A percentile compares a stretch with the other conserved stretches of the same genome.
Conservation (phyloP, 164 flowering plant genomes). For the Liriodendron chinense region DNA sequence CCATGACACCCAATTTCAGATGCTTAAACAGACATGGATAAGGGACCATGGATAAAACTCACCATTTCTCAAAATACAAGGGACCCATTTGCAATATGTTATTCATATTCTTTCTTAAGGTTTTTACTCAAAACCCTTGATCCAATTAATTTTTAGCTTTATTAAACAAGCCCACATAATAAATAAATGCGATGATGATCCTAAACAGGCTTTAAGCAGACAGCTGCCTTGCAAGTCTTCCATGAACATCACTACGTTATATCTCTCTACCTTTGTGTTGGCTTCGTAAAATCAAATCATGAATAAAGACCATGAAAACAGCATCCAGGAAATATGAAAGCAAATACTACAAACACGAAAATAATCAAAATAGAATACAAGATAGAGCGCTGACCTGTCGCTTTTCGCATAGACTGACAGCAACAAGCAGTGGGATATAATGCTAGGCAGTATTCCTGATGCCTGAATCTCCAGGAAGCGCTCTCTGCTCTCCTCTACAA, state of each 20-base stretch:
- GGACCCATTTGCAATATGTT: no score
- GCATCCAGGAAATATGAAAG: background rate
- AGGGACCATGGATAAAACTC: no score
- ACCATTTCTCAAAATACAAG: no score
- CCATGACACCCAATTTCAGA: no score
- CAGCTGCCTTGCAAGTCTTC: background rate
- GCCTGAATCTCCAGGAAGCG: constrained; percentile 77
- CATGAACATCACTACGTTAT: background rate
- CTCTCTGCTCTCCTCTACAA: constrained; percentile 82
- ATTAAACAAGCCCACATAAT: background rate
- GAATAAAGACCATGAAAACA: background rate
- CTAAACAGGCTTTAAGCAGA: background rate
- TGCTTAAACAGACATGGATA: no score
- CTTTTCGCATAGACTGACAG: constrained; percentile 77
- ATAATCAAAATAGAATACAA: background rate
- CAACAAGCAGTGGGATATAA: constrained; percentile 89
- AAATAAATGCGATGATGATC: no score
- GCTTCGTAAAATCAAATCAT: background rate
- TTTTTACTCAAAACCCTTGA: no score
- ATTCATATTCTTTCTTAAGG: no score
- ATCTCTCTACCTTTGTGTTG: background rate
- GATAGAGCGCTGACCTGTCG: constrained; percentile 55
- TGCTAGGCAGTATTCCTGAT: constrained; percentile 70
- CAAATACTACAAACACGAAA: background rate
- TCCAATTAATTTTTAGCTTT: background rate